Conservation (phyloP, 352 stramenopile genomes). For the Phytophthora vignae region DNA sequence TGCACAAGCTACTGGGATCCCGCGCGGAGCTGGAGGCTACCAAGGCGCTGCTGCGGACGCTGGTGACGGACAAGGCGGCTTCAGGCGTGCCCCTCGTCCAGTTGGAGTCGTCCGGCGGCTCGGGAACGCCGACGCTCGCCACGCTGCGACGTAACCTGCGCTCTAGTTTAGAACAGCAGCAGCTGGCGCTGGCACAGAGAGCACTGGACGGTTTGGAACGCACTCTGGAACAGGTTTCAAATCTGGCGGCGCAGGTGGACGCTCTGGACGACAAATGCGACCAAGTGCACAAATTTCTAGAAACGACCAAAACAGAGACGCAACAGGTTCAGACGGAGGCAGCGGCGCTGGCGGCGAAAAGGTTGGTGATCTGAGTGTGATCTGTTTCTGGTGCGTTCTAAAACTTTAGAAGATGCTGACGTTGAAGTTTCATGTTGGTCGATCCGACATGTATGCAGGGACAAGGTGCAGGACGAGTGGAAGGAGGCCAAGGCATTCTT, state of each 20-base stretch:
- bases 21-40: conserved; percentile 70
- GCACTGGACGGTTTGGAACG: conserved; percentile 50
- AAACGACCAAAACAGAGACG: conserved; percentile 69
- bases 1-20: conserved; percentile 73
- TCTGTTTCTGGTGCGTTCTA: conserved; percentile 3
- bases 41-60: conserved; percentile 61
- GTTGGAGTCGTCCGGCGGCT: conserved; percentile 25
- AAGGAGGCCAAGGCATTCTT: conserved; percentile 70
- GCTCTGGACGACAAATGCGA: conserved; percentile 57
- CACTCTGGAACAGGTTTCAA: conserved; percentile 53
- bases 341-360: conserved; percentile 45
- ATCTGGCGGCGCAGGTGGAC: conserved; percentile 49
- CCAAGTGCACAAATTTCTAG: conserved; percentile 60
- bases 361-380: conserved; percentile 28
- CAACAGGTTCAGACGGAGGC: conserved; percentile 73
- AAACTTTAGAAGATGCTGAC: conserved; percentile 17
- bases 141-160: conserved; percentile 58
- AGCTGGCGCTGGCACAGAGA: conserved; percentile 57
- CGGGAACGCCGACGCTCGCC: conserved; percentile 38
- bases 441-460: conserved; percentile 28
- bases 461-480: conserved; percentile 56
- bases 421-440: conserved; percentile 17
- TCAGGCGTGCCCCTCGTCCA: conserved; percentile 30
- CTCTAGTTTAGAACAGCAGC: conserved; percentile 57
- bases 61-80: conserved; percentile 44